Base-by-base conservation (phyloP, 2,329 filamentous ascomycete genomes). In the Dothistroma septosporum region DNA sequence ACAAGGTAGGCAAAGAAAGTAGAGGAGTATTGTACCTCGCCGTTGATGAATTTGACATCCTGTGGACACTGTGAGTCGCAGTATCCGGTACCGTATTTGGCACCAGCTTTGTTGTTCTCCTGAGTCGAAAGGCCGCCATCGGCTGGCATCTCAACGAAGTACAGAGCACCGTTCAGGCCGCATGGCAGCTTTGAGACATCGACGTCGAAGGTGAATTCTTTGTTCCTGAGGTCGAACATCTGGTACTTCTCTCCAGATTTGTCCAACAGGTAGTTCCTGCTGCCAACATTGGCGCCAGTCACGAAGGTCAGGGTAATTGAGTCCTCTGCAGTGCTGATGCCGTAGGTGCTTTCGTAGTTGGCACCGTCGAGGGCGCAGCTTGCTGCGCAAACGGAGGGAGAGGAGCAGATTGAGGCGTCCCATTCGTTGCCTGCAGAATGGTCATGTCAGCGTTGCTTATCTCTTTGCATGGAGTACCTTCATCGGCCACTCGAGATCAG, bases 141-240 rank as follows among this genome's bases (percentile, higher is more conserved):
- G 7, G 78, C 76, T 11, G 83, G 79, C 85, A 89, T 88, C 68
- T 82, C 77, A 16, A 83, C 78, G 47, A 88, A 80, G 77, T 90
- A 90, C 52, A 90, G 77, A 50, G 87, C 87, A 58, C 87, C 87
- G 75, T 91, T 81, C 79, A 90, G 76, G 62, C 88, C 88, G 69
- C 88, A 91, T 61, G 83, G 82, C 21, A 89, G 78, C 67, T 82
- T 81, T 46, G 86, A 88, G 49, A 88, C 83, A 71, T 90, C 87
- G 28, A 89, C 87, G 58, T 89, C 87, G 63, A 90, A 89, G 58
- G 85, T 87, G 76, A 90, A 86, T 74, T 90, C 87, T 70, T 87
- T 82, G 75, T 85, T 85, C 57, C 85, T 78, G 60, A 89, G 78
- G 61, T 84, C 80, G 76, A 89, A 86, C 71, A 83, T 81, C 76